Evolutionary conservation across 805 yeast genomes (phyloP).

Genomic region (Lipomyces chichibuensis): DNA sequence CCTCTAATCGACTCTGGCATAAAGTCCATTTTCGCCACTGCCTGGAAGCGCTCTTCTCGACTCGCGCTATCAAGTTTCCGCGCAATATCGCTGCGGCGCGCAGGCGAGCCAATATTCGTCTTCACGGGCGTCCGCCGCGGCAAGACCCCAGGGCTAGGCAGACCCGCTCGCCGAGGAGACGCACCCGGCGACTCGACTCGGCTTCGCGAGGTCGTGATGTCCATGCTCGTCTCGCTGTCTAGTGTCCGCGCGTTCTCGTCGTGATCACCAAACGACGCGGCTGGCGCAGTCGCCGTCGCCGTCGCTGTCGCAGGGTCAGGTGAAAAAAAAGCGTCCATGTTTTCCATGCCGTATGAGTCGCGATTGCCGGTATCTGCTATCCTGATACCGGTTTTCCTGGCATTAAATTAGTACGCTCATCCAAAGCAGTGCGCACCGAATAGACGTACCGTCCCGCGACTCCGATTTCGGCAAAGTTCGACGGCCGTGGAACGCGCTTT

Average conservation of each 20-base stretch:
- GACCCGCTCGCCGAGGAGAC: not conserved
- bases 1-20: slow-evolving; percentile 3
- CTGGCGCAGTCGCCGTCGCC: slow-evolving; percentile 2
- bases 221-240: slow-evolving; percentile 28
- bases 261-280: slow-evolving; percentile 1
- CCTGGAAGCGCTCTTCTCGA: not conserved
- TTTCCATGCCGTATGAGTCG: slow-evolving; percentile 37
- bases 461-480: slow-evolving; percentile 31
- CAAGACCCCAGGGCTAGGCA: slow-evolving; percentile 5
- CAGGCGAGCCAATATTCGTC: slow-evolving; percentile 34
- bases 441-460: slow-evolving; percentile 30
- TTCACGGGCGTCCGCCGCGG: slow-evolving; percentile 35
- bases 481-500: slow-evolving; percentile 25
- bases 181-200: slow-evolving; percentile 4
- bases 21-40: not conserved
- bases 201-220: slow-evolving; percentile 19
- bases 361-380: slow-evolving; percentile 37
- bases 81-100: slow-evolving; percentile 29
- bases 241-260: slow-evolving; percentile 17
- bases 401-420: not conserved
- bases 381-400: slow-evolving; percentile 37
- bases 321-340: slow-evolving; percentile 37
- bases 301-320: slow-evolving; percentile 22
- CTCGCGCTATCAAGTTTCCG: slow-evolving; percentile 15
- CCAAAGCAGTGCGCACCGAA: not conserved